Evolutionary conservation across 2,329 filamentous ascomycete species (phyloP), one percentile per base, ranked within the genome.

Genomic region (Fusarium buharicum): DNA sequence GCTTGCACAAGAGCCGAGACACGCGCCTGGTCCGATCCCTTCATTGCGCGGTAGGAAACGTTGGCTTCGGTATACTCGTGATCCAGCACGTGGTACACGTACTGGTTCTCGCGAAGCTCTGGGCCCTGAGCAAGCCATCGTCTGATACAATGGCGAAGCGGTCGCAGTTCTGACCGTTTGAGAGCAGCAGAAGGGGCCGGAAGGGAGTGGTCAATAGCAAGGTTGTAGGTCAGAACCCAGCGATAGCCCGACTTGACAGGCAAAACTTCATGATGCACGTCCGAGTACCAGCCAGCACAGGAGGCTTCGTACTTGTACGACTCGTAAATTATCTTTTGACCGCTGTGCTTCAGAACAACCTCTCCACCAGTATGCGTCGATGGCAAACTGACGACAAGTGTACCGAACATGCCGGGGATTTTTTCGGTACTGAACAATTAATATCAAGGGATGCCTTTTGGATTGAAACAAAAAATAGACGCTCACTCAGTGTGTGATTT

Each of bases 181-280:
- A 68, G 14, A 1, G 48, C 60, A 3, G 70, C 69, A 5, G 68
- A 70, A 11, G 72, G 71, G 2, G 62, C 50, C 2, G 52, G 48
- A 14, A 54, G 40, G 6, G 64, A 27, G 5, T 30, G 50, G 6
- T 67, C 55, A 16, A 72, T 51, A 13, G 69, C 67, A 5, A 86
- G 76, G 63, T 85, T 85, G 70, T 84, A 87, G 0, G 78, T 82
- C 11, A 86, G 61, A 10, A 83, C 81, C 50, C 81, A 76, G 4
- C 82, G 79, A 63, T 81, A 78, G 3, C 84, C 83, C 0, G 76
- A 77, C 0, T 61, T 75, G 3, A 86, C 75, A 2, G 78, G 77
- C 14, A 77, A 72, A n/a, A 84, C 74, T 66, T 86, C 78, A 61
- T 85, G 81, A 2, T 73, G 74, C 1, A 85, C 81, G 51, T 86